phyloP scores from a whole-genome alignment of 305 asterid species.

The Ilex paraguariensis region DNA sequence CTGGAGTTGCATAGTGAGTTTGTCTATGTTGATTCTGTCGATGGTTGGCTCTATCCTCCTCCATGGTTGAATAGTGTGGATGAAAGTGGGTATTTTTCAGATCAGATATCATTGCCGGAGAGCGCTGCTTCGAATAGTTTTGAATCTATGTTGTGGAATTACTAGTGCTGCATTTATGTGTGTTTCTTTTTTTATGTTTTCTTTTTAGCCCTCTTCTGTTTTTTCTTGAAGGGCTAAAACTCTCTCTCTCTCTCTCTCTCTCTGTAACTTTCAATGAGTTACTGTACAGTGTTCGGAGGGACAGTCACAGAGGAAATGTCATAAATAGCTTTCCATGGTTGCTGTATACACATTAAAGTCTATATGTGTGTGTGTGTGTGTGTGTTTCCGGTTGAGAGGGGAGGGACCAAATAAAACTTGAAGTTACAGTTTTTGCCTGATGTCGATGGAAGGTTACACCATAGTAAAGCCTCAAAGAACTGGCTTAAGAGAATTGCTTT shows the following conservation, averaged over 20 bases:
- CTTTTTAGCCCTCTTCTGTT: constrained; percentile 16
- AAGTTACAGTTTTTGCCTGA: too few relatives aligned
- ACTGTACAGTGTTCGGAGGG: constrained; percentile 37
- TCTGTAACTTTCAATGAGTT: constrained; percentile 24
- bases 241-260: neutral
- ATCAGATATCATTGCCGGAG: neutral
- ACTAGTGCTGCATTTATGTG: constrained; percentile 14
- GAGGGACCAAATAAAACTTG: too few relatives aligned
- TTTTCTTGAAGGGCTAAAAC: constrained; percentile 33
- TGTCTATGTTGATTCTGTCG: constrained; percentile 38
- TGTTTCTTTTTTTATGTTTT: constrained; percentile 1
- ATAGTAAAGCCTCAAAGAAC: too few relatives aligned
- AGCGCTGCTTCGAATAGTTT: neutral
- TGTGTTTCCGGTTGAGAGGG: too few relatives aligned
- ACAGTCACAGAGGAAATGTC: constrained; percentile 13
- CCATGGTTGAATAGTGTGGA: constrained; percentile 26
- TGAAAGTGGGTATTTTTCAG: constrained; percentile 12
- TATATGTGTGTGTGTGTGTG: neutral
- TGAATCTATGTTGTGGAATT: constrained; percentile 38
- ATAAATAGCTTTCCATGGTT: constrained; percentile 18
- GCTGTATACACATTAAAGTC: constrained; percentile 2
- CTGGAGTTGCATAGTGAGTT: constrained; percentile 39
- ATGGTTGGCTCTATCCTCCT: constrained; percentile 48
- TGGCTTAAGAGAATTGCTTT: too few relatives aligned
- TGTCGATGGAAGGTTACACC: too few relatives aligned